These are phyloP conservation scores for Tolypocladium amazonense DNA, from an alignment of 2,329 filamentous ascomycete genomes.

Conservation along the genomic window DNA sequence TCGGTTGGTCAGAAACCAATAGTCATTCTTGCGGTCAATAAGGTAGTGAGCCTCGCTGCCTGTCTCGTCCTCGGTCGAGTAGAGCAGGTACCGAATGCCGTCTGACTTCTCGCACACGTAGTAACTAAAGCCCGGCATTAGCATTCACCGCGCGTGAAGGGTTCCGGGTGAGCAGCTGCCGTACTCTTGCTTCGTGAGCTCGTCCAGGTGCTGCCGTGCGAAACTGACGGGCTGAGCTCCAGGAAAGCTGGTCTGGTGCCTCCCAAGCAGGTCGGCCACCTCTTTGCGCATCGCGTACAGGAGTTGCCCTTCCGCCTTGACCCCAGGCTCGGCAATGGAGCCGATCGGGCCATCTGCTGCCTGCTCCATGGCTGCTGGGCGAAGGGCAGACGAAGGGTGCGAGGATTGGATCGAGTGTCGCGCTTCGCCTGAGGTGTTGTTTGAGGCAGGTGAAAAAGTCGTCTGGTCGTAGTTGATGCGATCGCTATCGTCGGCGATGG, in stretches of 20 bases:
- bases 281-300: constrained; percentile 55
- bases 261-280: constrained; percentile 65
- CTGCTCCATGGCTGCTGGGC: constrained; percentile 15
- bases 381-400: neutral
- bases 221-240: constrained; percentile 95
- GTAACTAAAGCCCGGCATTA: constrained; percentile 45
- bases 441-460: neutral
- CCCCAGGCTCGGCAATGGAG: constrained; percentile 50
- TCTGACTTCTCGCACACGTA: constrained; percentile 98
- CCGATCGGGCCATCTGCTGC: constrained; percentile 25
- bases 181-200: constrained; percentile 68
- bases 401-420: neutral
- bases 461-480: neutral
- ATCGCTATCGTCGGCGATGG: neutral
- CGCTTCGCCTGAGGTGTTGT: neutral
- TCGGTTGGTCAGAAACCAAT: constrained; percentile 66
- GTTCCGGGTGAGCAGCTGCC: constrained; percentile 11
- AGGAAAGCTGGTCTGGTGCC: constrained; percentile 62
- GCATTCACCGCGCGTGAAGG: neutral
- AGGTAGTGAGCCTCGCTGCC: constrained; percentile 69
- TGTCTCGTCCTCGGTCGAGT: constrained; percentile 59
- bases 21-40: constrained; percentile 97
- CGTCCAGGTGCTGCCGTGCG: constrained; percentile 66
- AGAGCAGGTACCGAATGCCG: constrained; percentile 90
- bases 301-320: constrained; percentile 53